Evolutionary conservation across 768 basidiomycete species (phyloP), one percentile per base, ranked within the genome.

Genomic region (Daedalea quercina): DNA sequence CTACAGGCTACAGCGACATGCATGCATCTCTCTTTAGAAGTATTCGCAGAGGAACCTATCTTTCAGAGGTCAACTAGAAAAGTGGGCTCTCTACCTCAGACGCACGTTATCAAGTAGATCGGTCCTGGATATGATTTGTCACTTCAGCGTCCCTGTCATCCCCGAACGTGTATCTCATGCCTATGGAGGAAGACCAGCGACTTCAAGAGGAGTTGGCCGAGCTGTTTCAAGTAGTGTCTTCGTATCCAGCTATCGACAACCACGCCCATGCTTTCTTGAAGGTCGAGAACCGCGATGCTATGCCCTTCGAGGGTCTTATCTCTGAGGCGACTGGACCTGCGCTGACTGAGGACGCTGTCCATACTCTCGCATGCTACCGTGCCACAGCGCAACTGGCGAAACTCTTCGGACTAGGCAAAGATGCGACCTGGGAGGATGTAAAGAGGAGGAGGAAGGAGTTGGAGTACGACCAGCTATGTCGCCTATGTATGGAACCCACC

Each of bases 231-330:
- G 33, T 51, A 42, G 51, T 54, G 33, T 53, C 56, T 53, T 54
- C 47, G 6, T 76, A 71, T 47, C 84, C 83, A 19, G 80, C 79
- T 0, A 85, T 87, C 62, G 87, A 90, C 69, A 89, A 90, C 64
- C 89, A 90, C 61, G 84, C 87, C 0, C 89, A 90, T 61, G 83
- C 87, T 1, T 70, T 91, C 19, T 71, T 90, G 44, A 69, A 70
- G 22, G 71, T 68, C 6, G 67, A 68, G 19, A 61, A 77, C 50
- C 76, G 82, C 26, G 47, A 67, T 20, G 56, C 54, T 3, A 59
- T 87, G 17, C 75, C 81, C 0, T 77, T 89, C 55, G 84, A 90
- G 53, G 80, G 80, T 0, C 61, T 86, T 45, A 69, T 85, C 42
- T 84, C 84, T 1, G 87, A 90, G 63, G 84, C 86, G 20, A 63